phyloP scores from a whole-genome alignment of 2,329 filamentous ascomycete species.

The Trichoderma sp. region DNA sequence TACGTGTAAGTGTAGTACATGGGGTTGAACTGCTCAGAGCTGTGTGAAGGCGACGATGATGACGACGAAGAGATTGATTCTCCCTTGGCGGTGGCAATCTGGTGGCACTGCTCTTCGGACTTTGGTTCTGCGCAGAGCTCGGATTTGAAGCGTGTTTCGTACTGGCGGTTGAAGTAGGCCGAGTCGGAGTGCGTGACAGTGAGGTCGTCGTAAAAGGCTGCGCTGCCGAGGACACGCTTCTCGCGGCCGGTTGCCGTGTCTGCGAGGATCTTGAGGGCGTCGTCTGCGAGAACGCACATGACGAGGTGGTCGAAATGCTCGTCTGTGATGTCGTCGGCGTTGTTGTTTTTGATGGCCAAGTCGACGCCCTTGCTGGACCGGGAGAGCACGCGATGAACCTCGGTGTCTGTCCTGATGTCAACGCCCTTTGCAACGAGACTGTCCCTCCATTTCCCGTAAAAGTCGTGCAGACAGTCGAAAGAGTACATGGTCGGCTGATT shows the following conservation, averaged over 20 bases:
- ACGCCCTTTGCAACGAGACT: constrained; percentile 60
- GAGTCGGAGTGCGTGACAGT: constrained; percentile 70
- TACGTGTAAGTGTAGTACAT: constrained; percentile 71
- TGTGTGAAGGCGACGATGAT: constrained; percentile 38
- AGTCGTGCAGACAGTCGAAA: constrained; percentile 64
- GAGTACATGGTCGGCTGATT: constrained; percentile 69
- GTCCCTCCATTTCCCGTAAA: constrained; percentile 63
- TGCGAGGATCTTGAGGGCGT: constrained; percentile 63
- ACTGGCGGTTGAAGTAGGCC: constrained; percentile 68
- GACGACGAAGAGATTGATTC: constrained; percentile 37
- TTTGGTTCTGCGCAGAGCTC: constrained; percentile 55
- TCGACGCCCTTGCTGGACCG: constrained; percentile 56
- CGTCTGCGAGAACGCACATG: constrained; percentile 67
- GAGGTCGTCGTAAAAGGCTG: constrained; percentile 71
- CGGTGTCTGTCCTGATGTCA: constrained; percentile 58
- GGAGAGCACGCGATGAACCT: constrained; percentile 57
- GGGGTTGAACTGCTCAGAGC: constrained; percentile 60
- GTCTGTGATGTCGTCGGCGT: constrained; percentile 53
- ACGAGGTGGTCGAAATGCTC: constrained; percentile 69
- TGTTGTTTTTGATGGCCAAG: constrained; percentile 55
- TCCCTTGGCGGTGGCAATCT: constrained; percentile 49
- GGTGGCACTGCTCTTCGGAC: constrained; percentile 44
- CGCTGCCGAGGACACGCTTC: constrained; percentile 69
- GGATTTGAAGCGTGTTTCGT: constrained; percentile 63
- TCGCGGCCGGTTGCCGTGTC: constrained; percentile 63